Percentiles rank a stretch among this genome's conserved stretches.
These are phyloP conservation scores for Babesia ovis DNA, from an alignment of 169 alveolate genomes.

Conservation along the genomic window DNA sequence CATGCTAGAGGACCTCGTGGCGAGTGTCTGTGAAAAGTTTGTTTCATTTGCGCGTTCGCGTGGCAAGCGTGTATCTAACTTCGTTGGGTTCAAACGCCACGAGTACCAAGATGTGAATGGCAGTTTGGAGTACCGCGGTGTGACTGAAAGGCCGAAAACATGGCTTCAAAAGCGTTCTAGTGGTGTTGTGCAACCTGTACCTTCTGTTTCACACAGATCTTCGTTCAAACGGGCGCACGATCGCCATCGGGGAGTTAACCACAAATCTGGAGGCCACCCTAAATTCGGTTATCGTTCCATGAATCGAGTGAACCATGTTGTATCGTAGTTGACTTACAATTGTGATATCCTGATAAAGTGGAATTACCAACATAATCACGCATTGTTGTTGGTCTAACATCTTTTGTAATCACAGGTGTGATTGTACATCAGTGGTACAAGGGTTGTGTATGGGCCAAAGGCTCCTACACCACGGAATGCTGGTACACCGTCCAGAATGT, in stretches of 20 bases:
- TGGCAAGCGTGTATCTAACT: slow-evolving; percentile 60
- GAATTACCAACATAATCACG: too few species aligned
- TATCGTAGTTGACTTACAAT: not conserved
- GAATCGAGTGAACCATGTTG: not conserved
- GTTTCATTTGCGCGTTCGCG: slow-evolving; percentile 61
- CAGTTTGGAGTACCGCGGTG: slow-evolving; percentile 69
- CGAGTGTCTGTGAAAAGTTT: slow-evolving; percentile 77
- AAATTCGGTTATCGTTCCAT: not conserved
- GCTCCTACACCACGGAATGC: too few species aligned
- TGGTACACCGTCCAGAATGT: too few species aligned
- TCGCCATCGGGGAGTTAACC: slow-evolving; percentile 7
- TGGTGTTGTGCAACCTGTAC: not conserved
- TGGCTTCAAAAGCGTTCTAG: slow-evolving; percentile 26
- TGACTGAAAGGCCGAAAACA: slow-evolving; percentile 57
- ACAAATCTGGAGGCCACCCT: not conserved
- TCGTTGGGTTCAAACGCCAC: slow-evolving; percentile 76
- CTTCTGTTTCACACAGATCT: not conserved
- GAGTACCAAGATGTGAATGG: slow-evolving; percentile 75
- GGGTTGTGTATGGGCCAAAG: too few species aligned
- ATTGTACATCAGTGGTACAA: too few species aligned
- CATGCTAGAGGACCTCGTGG: slow-evolving; percentile 73
- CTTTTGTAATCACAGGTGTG: too few species aligned
- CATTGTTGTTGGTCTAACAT: too few species aligned
- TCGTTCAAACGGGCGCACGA: slow-evolving; percentile 8
- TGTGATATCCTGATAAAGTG: too few species aligned